phyloP scores from a whole-genome alignment of 2,329 filamentous ascomycete genomes.

The Penicillium sp. region DNA sequence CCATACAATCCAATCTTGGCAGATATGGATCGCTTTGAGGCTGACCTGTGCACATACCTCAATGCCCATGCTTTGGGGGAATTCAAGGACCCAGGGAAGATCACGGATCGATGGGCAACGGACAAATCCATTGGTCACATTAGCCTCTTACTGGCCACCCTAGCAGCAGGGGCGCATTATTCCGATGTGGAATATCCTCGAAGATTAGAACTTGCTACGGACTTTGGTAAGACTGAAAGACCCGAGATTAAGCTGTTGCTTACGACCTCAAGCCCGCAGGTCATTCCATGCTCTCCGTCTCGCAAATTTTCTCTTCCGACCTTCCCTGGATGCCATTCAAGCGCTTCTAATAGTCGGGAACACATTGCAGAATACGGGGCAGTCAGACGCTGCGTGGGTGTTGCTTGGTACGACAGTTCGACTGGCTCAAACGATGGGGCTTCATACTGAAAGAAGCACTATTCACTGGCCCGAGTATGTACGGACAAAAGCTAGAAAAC shows the following conservation, averaged over 20 bases:
- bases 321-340: constrained; percentile 57
- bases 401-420: constrained; percentile 33
- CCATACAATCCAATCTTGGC: constrained; percentile 34
- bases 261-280: constrained; percentile 21
- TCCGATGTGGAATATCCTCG: constrained; percentile 30
- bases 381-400: constrained; percentile 35
- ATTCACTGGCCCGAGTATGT: constrained; percentile 25
- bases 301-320: constrained; percentile 59
- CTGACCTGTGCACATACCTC: constrained; percentile 31
- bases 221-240: constrained; percentile 27
- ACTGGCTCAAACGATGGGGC: constrained; percentile 34
- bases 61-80: constrained; percentile 26
- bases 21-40: constrained; percentile 33
- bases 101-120: constrained; percentile 25
- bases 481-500: constrained; percentile 20
- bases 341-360: constrained; percentile 58
- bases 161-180: constrained; percentile 33
- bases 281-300: constrained; percentile 55
- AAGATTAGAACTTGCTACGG: constrained; percentile 25
- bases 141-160: constrained; percentile 30
- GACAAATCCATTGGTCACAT: constrained; percentile 29
- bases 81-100: constrained; percentile 15
- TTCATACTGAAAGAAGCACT: constrained; percentile 40
- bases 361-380: constrained; percentile 36
- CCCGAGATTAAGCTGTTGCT: neutral